A percentile compares a stretch with the other conserved stretches of the same genome.
Conservation (phyloP, 2,329 filamentous ascomycete species). For the Thielaviopsis populi region DNA sequence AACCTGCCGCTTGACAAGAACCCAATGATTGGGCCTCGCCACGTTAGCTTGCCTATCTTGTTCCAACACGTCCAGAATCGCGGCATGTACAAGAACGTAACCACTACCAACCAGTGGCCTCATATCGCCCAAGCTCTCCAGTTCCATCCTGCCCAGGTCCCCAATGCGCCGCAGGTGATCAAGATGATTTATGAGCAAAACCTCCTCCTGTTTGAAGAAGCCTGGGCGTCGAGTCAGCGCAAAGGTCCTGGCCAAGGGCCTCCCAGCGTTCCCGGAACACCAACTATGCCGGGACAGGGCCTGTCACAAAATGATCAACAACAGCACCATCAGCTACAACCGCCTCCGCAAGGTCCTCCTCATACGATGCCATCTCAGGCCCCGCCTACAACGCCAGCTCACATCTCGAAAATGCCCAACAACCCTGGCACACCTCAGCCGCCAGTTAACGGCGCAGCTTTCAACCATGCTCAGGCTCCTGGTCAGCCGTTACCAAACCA, state of each 20-base stretch:
- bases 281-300: conserved; percentile 22
- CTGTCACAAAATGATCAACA: conserved; percentile 23
- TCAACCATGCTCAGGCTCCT: conserved; percentile 14
- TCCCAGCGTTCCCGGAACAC: conserved; percentile 18
- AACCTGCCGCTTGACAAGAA: conserved; percentile 59
- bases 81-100: conserved; percentile 63
- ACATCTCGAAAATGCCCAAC: background rate
- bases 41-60: conserved; percentile 58
- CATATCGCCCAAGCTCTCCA: conserved; percentile 51
- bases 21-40: conserved; percentile 58
- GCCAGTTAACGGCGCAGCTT: conserved; percentile 19
- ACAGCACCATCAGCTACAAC: conserved; percentile 26
- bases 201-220: conserved; percentile 61
- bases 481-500: conserved; percentile 28
- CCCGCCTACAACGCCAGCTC: background rate
- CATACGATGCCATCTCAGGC: conserved; percentile 26
- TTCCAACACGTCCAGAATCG: conserved; percentile 62
- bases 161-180: conserved; percentile 53
- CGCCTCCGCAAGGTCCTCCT: conserved; percentile 25
- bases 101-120: conserved; percentile 55
- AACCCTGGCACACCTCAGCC: conserved; percentile 21
- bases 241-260: conserved; percentile 20
- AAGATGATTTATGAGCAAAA: conserved; percentile 62
- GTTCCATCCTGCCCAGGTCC: conserved; percentile 47
- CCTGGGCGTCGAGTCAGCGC: conserved; percentile 41